phyloP scores from a whole-genome alignment of 306 rosid species.

The Senna siamea region DNA sequence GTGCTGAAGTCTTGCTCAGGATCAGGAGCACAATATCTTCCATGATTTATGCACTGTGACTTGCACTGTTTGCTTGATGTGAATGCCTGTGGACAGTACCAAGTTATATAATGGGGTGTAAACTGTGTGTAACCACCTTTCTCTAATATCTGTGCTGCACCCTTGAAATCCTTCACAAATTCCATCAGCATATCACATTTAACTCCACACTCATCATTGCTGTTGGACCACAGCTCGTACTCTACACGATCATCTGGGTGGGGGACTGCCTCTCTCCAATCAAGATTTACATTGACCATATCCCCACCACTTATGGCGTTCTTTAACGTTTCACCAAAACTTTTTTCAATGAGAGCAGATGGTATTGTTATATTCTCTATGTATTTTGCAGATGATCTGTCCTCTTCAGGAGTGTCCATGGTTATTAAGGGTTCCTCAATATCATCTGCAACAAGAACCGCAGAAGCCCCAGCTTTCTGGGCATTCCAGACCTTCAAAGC shows the following conservation, averaged over 20 bases:
- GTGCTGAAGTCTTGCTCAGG: constrained; percentile 92
- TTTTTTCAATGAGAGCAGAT: constrained; percentile 80
- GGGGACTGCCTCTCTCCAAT: constrained; percentile 92
- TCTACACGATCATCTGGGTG: constrained; percentile 94
- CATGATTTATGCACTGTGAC: constrained; percentile 91
- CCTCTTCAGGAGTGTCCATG: constrained; percentile 81
- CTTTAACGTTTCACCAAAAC: constrained; percentile 71
- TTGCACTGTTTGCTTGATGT: constrained; percentile 87
- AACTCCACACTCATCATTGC: constrained; percentile 89
- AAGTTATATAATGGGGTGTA: constrained; percentile 86
- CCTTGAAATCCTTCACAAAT: constrained; percentile 80
- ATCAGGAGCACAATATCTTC: constrained; percentile 95
- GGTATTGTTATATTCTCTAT: constrained; percentile 84
- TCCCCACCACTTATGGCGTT: constrained; percentile 64
- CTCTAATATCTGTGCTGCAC: constrained; percentile 86
- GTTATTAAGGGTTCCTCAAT: constrained; percentile 69
- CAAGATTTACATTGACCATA: constrained; percentile 83
- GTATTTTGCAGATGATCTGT: constrained; percentile 67
- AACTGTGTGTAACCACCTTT: constrained; percentile 86
- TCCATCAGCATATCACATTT: constrained; percentile 91
- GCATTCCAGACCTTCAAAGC: constrained; percentile 87
- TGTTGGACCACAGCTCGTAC: constrained; percentile 84
- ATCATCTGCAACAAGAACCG: constrained; percentile 85
- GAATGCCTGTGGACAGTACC: constrained; percentile 90
- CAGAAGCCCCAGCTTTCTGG: constrained; percentile 89